Evolutionary conservation across 495 filamentous ascomycete genomes (phyloP), one percentile per base, ranked within the genome.

Genomic region (Xylaria flabelliformis): DNA sequence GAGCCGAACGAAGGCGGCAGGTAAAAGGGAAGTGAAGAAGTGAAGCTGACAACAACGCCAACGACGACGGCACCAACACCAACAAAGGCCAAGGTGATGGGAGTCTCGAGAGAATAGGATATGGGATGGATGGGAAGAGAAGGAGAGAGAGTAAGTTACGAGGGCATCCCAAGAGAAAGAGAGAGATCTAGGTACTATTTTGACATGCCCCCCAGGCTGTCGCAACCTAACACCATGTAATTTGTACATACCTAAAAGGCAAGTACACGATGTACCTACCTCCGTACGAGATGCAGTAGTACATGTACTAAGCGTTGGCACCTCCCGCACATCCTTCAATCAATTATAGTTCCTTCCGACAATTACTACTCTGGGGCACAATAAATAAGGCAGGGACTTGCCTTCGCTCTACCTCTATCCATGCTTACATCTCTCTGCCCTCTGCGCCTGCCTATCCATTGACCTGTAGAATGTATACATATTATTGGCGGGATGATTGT

Each of bases 11-110:
- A 26, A 29, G 29, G 26, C 34, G 39, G 34, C 34, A 19, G 58
- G 44, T n/a, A 24, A 32, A 62, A 46, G 24, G n/a, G 56, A 48
- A 51, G 34, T 24, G 56, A 62, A 69, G 58, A 42, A 41, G 44
- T 56, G 69, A 71, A 44, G 69, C n/a, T 34, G 46, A 55, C 32
- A 34, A 71, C 61, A 46, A 53, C 68, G 46, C 42, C 58, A 21
- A 56, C 44, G n/a, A 64, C 58, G 17, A 64, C n/a, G 68, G 2
- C 58, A 24, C 17, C 68, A 29, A 63, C 51, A 29, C 34, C 50
- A 46, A 32, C 26, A 56, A 48, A 26, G 36, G 36, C 19, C 32
- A 53, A 34, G 68, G 48, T 64, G 69, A 56, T 64, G 48, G 48
- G 24, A 15, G 58, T 44, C 68, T 46, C 17, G 8, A 24, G 69